Base-by-base conservation (phyloP, 2,329 filamentous ascomycete species). In the Fusarium papillatum region DNA sequence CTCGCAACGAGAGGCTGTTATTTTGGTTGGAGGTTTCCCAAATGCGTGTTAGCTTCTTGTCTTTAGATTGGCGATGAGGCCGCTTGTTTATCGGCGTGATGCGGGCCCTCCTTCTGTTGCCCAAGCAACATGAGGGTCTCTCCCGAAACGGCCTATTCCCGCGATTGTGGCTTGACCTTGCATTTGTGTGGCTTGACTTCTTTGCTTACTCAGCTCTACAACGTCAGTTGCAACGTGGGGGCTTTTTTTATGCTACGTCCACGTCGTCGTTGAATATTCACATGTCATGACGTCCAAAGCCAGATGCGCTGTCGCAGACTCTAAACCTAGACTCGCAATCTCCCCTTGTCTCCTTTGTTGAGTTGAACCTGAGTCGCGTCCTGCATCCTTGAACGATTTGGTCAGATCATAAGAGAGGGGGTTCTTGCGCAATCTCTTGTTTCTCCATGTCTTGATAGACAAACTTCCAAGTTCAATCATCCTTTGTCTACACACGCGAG, bases 61-160 rank as follows among this genome's bases (percentile, higher is more conserved):
- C 3, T 14, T 69, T 62, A 78, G 72, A 79, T 79, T 79, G 78
- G 69, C 74, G 78, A 80, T 74, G 76, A 66, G 50, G 71, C 70
- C 68, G 72, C 78, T 76, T 80, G 78, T 80, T 80, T 80, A 79
- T 73, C 53, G 24, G 50, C 22, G 31, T 31, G 67, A 60, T 48
- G 53, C 63, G 31, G 70, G 67, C 66, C 34, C 34, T 36, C 34
- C 34, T 14, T 11, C 13, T 17, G 75, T 80, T 78, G 78, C 76
- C 26, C 61, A 69, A 77, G 76, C 66, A 60, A 80, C 70, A 39
- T 3, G 14, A 24, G 24, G 22, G 13, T 36, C 11, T 16, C 8
- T 34, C 43, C 31, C 22, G 6, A 57, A 66, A 61, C 50, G 10
- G 24, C 5, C 9, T 11, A 55, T 31, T 31, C 48, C 39, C 24